Percentiles rank a stretch among this genome's conserved stretches.
Evolutionary conservation across 108 stramenopile species (phyloP).

Genomic region (Discostella stelligeroides): DNA sequence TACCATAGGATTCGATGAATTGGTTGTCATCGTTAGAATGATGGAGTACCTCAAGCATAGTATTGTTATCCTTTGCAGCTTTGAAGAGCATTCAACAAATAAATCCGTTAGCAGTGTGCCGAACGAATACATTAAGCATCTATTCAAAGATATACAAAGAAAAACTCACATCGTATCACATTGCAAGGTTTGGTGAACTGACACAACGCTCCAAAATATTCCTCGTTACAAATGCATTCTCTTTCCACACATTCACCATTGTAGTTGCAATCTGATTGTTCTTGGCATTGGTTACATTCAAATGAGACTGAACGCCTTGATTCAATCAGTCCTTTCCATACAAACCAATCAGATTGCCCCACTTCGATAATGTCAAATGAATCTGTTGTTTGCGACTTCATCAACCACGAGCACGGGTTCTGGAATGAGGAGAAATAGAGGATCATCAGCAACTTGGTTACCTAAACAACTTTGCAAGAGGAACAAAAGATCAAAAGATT

Average conservation of each 20-base stretch:
- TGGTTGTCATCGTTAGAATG: slow-evolving; percentile 6
- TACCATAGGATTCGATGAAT: slow-evolving; percentile 37
- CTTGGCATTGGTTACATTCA: slow-evolving; percentile 13
- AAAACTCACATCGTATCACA: slow-evolving; percentile 17
- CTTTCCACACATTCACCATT: slow-evolving; percentile 23
- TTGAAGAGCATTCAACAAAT: no score
- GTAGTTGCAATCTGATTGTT: slow-evolving; percentile 19
- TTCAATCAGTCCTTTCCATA: slow-evolving; percentile 31
- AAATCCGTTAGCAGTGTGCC: background rate
- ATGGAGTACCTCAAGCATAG: slow-evolving; percentile 11
- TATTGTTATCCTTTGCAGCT: slow-evolving; percentile 30
- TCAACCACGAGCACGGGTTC: slow-evolving; percentile 14
- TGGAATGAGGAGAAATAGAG: no score
- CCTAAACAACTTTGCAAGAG: slow-evolving; percentile 5
- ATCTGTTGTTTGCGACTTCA: slow-evolving; percentile 20
- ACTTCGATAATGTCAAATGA: slow-evolving; percentile 37
- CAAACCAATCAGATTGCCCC: slow-evolving; percentile 22
- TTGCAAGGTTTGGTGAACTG: slow-evolving; percentile 24
- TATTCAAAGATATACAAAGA: no score
- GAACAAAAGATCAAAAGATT: background rate
- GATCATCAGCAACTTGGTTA: no score
- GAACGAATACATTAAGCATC: no score
- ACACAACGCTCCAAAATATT: slow-evolving; percentile 13
- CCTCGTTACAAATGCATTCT: slow-evolving; percentile 11
- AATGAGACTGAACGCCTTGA: background rate